These are phyloP conservation scores for Porcisia hertigi DNA, from an alignment of 208 protist genomes.

Conservation along the genomic window DNA sequence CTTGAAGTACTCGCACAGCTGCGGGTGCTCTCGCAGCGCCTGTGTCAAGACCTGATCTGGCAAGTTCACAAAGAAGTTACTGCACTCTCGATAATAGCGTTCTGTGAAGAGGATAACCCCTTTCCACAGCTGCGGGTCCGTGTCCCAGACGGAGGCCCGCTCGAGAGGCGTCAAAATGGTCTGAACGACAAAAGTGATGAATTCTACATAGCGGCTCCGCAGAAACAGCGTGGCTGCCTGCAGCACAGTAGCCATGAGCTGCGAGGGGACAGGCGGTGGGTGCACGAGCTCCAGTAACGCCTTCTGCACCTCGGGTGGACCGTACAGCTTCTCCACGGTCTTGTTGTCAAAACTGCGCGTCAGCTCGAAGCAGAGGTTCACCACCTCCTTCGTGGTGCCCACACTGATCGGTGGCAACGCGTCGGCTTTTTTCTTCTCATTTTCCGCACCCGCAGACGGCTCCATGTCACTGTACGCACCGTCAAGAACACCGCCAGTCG, in stretches of 20 bases:
- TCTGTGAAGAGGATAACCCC: conserved; percentile 71
- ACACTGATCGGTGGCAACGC: conserved; percentile 49
- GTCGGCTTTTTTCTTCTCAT: conserved; percentile 6
- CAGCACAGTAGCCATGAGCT: conserved; percentile 81
- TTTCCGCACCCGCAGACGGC: neutral
- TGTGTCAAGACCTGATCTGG: conserved; percentile 73
- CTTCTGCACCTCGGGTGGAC: conserved; percentile 54
- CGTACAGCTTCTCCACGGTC: conserved; percentile 54
- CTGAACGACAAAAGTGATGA: conserved; percentile 59
- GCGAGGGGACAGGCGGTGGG: conserved; percentile 54
- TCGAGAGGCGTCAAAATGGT: conserved; percentile 61
- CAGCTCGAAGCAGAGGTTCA: conserved; percentile 61
- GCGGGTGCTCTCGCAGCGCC: conserved; percentile 50
- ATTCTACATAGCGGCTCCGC: conserved; percentile 37
- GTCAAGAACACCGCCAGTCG: conserved; percentile 17
- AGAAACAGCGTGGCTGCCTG: conserved; percentile 38
- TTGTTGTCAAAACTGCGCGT: conserved; percentile 54
- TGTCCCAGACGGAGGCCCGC: conserved; percentile 57
- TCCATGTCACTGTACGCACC: conserved; percentile 17
- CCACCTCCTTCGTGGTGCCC: conserved; percentile 63
- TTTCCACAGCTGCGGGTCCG: conserved; percentile 67
- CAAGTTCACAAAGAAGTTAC: conserved; percentile 69
- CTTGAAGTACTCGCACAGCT: conserved; percentile 55
- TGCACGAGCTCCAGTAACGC: conserved; percentile 58
- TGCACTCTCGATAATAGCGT: conserved; percentile 75